Evolutionary conservation across 371 early-diverging fungal genomes (phyloP), one percentile per base, ranked within the genome.

Genomic region (Sporodiniella umbellata): DNA sequence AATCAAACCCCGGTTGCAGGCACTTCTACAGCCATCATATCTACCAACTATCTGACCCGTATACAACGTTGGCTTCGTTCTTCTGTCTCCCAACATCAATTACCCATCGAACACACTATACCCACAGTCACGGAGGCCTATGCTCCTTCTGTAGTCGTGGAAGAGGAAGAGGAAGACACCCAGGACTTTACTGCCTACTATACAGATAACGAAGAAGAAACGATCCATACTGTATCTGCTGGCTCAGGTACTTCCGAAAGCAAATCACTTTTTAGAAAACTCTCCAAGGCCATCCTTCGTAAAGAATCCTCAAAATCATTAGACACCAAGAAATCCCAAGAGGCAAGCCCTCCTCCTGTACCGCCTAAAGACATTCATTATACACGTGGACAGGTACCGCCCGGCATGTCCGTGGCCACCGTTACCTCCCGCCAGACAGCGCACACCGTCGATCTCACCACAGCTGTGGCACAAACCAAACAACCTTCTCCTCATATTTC

Each of bases 21-120:
- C 17, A 35, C 33, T 15, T 24, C 67, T 12, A 63, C 67, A 10
- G 60, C 68, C 8, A 54, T 62, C 17, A 57, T 50, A 8, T 72
- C 72, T 6, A 54, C 64, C 18, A 70, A 67, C 23, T 73, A 73
- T 23, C 45, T 73, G 1, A 54, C 51, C 23, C 60, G 73, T 15
- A 66, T 73, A 42, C 73, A 73, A 28, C 73, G 73, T 21, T 73
- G 73, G 73, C 56, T 73, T 37, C 67, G 66, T 12, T 73, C 73
- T 21, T 69, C 70, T 14, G 52, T 67, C 11, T 73, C 73, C 8
- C 67, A 69, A 8, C 67, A 73, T 37, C 62, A 67, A 15, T 50
- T 73, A 17, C 51, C 56, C 10, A 42, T 22, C 1, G 58, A 53
- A 6, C 53, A 56, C 1, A 45, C 56, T 6, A 23, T 52, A 23